phyloP scores from a whole-genome alignment of 225 moss, liverwort and hornwort genomes.

The Straminergon stramineum region DNA sequence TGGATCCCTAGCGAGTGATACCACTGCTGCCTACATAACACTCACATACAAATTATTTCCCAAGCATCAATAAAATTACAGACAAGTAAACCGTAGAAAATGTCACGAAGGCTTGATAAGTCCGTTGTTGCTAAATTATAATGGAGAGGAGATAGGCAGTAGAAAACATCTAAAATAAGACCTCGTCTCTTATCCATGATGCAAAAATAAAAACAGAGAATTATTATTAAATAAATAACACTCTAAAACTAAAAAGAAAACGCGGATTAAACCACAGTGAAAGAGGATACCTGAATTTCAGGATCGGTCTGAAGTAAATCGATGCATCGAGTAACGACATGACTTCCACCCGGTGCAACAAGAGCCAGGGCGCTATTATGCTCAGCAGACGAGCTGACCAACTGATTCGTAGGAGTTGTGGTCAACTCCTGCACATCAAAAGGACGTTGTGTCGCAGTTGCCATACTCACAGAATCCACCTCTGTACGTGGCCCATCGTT shows the following conservation, averaged over 20 bases:
- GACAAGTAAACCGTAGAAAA: neutral
- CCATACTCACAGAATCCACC: constrained; percentile 27
- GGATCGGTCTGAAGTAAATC: constrained; percentile 75
- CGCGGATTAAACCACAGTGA: neutral
- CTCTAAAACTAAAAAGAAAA: neutral
- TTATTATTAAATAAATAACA: neutral
- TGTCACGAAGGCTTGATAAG: neutral
- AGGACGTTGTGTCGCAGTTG: constrained; percentile 23
- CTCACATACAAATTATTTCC: neutral
- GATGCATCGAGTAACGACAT: constrained; percentile 59
- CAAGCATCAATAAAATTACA: neutral
- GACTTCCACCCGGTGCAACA: constrained; percentile 38
- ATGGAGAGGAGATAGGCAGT: neutral
- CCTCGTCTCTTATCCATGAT: neutral
- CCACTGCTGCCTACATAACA: constrained; percentile 62
- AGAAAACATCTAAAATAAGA: neutral
- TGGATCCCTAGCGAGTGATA: constrained; percentile 71
- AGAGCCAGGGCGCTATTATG: constrained; percentile 22
- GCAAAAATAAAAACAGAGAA: neutral
- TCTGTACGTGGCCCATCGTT: constrained; percentile 34
- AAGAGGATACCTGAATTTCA: constrained; percentile 43
- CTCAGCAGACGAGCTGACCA: constrained; percentile 30
- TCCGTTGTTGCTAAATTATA: neutral
- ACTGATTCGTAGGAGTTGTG: constrained; percentile 16
- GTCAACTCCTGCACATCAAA: constrained; percentile 46